Base-by-base conservation (phyloP, 1,284 basidiomycete genomes). In the Sanghuangporus weigelae region DNA sequence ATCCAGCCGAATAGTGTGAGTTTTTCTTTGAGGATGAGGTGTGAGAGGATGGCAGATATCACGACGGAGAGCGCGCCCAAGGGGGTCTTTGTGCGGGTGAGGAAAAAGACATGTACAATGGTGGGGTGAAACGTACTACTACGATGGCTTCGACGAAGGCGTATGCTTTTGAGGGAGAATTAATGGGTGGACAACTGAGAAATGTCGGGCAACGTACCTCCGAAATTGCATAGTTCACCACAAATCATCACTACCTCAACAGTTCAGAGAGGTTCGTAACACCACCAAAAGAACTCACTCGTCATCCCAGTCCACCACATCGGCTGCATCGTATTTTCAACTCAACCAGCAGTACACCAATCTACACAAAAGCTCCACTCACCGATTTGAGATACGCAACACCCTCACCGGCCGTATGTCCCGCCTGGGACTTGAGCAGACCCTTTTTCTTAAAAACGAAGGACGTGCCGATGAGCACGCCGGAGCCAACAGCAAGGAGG, bases 381-480 rank as follows among this genome's bases (percentile, higher is more conserved):
- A 90, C 89, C 75, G 87, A 91, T 77, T 96, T 96, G 73, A 99
- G 85, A 77, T 99, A 99, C 11, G 85, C 93, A 66, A 97, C 94
- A 54, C 96, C 96, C 73, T 98, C 95, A 55, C 96, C 96, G 0
- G 93, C 89, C 11, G 78, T 78, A 78, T 79, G 80, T 70, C 82
- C 86, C 68, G 84, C 81, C 77, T 90, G 87, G 70, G 87, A 85
- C 72, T 84, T 80, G 62, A 91, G 74, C 23, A 95, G 78, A 14
- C 93, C 94, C 73, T 93, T 96, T 83, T 98, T 99, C 85, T 99
- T 99, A 81, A 99, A 86, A 16, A 94, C 93, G 75, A 94, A 96
- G 70, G 89, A 91, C n/a, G 88, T 83, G 6, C 96, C 96, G 69
- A 98, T 98, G 68, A 99, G 86, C 26, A 96, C 50, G 23, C 96